Percentiles rank a stretch among this genome's conserved stretches.
phyloP scores from a whole-genome alignment of 306 rosid species.

The Cicer pinnatifidum region DNA sequence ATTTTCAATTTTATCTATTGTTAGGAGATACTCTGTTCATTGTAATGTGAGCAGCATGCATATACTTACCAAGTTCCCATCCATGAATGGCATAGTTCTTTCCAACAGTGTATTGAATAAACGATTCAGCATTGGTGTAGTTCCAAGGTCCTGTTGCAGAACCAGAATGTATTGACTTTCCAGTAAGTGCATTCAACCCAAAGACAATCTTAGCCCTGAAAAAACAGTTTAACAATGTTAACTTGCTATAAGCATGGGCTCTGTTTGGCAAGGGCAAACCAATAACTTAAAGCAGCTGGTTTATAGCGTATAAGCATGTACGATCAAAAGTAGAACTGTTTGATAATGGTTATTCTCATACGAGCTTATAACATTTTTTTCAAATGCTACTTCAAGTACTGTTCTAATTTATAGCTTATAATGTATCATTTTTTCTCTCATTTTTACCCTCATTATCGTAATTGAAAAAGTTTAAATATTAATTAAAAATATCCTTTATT shows the following conservation, averaged over 20 bases:
- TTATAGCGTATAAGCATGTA: no score
- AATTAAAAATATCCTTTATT: no score
- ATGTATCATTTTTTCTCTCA: no score
- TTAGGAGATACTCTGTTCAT: neutral
- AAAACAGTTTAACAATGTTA: constrained; percentile 24
- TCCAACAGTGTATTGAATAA: constrained; percentile 70
- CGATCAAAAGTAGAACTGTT: no score
- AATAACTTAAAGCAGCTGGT: no score
- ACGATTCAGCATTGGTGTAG: constrained; percentile 71
- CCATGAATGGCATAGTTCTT: constrained; percentile 70
- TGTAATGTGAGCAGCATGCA: constrained; percentile 11
- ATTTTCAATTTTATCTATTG: neutral
- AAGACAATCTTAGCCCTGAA: constrained; percentile 84
- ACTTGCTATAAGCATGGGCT: neutral
- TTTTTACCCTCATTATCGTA: no score
- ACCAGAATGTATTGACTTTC: constrained; percentile 53
- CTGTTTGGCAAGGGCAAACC: no score
- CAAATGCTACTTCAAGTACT: no score
- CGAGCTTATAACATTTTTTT: no score
- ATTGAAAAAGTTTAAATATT: no score
- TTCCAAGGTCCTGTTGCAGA: constrained; percentile 81
- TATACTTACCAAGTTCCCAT: constrained; percentile 90
- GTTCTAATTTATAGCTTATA: no score
- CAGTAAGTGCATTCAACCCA: constrained; percentile 85
- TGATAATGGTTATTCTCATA: no score